These are phyloP conservation scores for Austroboletus niveus DNA, from an alignment of 1,284 basidiomycete genomes.

Conservation along the genomic window DNA sequence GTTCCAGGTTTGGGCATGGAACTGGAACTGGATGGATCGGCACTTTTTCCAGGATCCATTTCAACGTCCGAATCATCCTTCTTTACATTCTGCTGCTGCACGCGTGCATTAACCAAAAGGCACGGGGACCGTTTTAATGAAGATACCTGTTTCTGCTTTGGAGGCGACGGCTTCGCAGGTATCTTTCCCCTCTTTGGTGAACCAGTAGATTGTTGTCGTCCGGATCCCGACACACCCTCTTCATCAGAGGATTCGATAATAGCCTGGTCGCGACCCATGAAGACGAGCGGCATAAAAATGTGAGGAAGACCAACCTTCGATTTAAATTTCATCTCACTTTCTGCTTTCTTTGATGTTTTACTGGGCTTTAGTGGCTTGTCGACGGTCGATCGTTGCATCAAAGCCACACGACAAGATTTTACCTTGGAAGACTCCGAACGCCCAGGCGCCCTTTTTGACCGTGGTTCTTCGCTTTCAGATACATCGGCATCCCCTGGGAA, in stretches of 20 bases:
- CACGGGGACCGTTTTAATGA: background rate
- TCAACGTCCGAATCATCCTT: constrained; percentile 9
- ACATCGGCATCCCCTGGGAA: constrained; percentile 1
- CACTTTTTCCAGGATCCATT: constrained; percentile 2
- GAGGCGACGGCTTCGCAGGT: constrained; percentile 1
- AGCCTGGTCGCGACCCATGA: constrained; percentile 15
- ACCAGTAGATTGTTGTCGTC: background rate
- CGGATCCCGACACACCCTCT: constrained; percentile 19
- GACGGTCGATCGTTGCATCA: background rate
- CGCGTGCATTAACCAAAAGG: background rate
- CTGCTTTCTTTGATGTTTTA: constrained; percentile 16
- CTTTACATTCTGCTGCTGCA: background rate
- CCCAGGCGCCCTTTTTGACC: constrained; percentile 12
- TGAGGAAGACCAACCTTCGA: constrained; percentile 19
- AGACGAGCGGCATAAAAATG: background rate
- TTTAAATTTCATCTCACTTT: constrained; percentile 19
- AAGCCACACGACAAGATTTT: background rate
- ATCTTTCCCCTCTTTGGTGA: constrained; percentile 11
- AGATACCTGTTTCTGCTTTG: constrained; percentile 13
- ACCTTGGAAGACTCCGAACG: constrained; percentile 14
- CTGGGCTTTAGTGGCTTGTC: constrained; percentile 8
- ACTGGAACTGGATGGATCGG: constrained; percentile 12
- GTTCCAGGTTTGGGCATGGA: constrained; percentile 1
- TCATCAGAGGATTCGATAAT: constrained; percentile 26
- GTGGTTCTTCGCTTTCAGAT: background rate